These are phyloP conservation scores for Candida oleophila DNA, from an alignment of 805 yeast genomes.

Conservation along the genomic window DNA sequence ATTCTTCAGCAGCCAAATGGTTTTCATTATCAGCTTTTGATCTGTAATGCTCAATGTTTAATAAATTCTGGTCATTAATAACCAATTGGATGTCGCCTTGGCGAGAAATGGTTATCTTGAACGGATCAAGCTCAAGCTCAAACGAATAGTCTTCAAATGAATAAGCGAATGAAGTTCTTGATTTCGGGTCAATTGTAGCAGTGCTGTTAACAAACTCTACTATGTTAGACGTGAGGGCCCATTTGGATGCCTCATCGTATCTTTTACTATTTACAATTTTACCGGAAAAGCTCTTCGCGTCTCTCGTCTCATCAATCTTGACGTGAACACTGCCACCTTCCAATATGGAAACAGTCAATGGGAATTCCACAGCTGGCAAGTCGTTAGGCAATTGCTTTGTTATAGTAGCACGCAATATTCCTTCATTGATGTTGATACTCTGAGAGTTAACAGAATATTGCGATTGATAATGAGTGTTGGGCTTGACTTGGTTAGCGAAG, in stretches of 20 bases:
- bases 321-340: slow-evolving; percentile 61
- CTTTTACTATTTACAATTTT: slow-evolving; percentile 41
- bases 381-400: slow-evolving; percentile 34
- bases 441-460: slow-evolving; percentile 24
- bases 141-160: slow-evolving; percentile 33
- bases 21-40: slow-evolving; percentile 24
- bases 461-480: slow-evolving; percentile 10
- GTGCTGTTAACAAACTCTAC: neutral
- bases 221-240: slow-evolving; percentile 46
- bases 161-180: neutral
- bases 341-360: slow-evolving; percentile 57
- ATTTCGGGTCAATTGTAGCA: neutral
- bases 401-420: slow-evolving; percentile 39
- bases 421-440: slow-evolving; percentile 12
- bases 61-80: slow-evolving; percentile 65
- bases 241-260: slow-evolving; percentile 56
- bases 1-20: slow-evolving; percentile 55
- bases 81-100: slow-evolving; percentile 48
- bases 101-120: slow-evolving; percentile 49
- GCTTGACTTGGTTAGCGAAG: slow-evolving; percentile 43
- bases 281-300: slow-evolving; percentile 18
- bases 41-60: slow-evolving; percentile 85
- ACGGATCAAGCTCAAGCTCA: slow-evolving; percentile 44
- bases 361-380: slow-evolving; percentile 37
- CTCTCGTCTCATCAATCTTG: slow-evolving; percentile 50